Evolutionary conservation across 129 eudicot genomes (phyloP).

Genomic region (Pulicaria dysenterica): DNA sequence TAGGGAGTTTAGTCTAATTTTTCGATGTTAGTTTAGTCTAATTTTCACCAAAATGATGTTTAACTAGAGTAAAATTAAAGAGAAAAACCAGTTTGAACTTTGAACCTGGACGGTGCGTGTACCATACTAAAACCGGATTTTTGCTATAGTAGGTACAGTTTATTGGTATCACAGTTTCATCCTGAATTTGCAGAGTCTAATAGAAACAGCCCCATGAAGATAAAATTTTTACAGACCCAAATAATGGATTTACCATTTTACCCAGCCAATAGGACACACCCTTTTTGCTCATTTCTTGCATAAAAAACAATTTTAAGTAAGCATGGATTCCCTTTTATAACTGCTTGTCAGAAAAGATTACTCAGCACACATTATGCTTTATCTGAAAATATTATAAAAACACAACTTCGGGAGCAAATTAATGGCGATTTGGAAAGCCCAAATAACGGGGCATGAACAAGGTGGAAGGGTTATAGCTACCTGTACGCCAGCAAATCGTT

Average conservation of each 20-base stretch:
- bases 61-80: no score
- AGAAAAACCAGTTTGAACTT: no score
- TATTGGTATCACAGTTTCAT: no score
- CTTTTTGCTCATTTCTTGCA: conserved; percentile 11
- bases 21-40: no score
- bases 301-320: neutral
- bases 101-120: no score
- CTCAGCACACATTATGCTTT: neutral
- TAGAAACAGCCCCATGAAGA: neutral
- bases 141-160: no score
- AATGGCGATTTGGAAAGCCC: no score
- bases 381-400: conserved; percentile 1
- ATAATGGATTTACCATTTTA: neutral
- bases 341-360: neutral
- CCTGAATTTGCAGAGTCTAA: no score
- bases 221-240: neutral
- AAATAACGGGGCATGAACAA: neutral
- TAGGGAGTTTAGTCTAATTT: no score
- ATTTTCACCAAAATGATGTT: no score
- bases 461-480: conserved; percentile 38
- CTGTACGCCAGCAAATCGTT: conserved; percentile 97
- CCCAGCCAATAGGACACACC: neutral
- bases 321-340: neutral
- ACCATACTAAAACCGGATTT: no score
- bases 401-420: no score